Conservation (phyloP, 352 stramenopile genomes). For the Pythium chondricola region DNA sequence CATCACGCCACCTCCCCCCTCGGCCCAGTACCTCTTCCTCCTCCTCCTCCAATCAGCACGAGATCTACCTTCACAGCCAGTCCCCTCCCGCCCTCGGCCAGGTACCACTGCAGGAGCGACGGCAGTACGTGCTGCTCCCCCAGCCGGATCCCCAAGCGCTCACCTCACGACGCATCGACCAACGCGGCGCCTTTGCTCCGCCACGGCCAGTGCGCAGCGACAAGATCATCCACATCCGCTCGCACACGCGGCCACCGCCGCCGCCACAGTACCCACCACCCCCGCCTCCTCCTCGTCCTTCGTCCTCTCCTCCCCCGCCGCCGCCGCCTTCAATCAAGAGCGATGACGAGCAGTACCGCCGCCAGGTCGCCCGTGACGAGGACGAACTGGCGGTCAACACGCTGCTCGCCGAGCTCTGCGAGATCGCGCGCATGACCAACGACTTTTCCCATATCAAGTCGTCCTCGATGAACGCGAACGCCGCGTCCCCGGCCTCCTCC, state of each 20-base stretch:
- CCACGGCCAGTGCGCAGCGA: not conserved
- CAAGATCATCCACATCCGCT: not conserved
- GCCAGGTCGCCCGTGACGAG: not conserved
- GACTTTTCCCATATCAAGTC: constrained; percentile 7
- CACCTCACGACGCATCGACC: constrained; percentile 6
- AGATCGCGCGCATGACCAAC: constrained; percentile 19
- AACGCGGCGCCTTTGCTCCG: not conserved
- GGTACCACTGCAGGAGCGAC: constrained; percentile 7
- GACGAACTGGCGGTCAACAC: constrained; percentile 9
- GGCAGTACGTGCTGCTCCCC: constrained; percentile 5
- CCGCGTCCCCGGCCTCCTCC: constrained; percentile 1
- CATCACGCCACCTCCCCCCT: no score
- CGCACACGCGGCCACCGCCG: not conserved
- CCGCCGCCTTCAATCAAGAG: not conserved
- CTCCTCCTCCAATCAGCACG: no score
- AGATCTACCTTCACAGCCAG: no score
- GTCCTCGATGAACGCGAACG: constrained; percentile 8
- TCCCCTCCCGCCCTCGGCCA: constrained; percentile 1
- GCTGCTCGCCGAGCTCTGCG: constrained; percentile 19
- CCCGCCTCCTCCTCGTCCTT: not conserved
- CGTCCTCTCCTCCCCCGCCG: not conserved
- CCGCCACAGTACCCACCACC: not conserved
- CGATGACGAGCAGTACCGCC: not conserved
- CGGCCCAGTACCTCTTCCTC: no score
- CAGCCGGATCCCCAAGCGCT: constrained; percentile 11